phyloP scores from a whole-genome alignment of 129 eudicot species.

The Ambrosia artemisiifolia region DNA sequence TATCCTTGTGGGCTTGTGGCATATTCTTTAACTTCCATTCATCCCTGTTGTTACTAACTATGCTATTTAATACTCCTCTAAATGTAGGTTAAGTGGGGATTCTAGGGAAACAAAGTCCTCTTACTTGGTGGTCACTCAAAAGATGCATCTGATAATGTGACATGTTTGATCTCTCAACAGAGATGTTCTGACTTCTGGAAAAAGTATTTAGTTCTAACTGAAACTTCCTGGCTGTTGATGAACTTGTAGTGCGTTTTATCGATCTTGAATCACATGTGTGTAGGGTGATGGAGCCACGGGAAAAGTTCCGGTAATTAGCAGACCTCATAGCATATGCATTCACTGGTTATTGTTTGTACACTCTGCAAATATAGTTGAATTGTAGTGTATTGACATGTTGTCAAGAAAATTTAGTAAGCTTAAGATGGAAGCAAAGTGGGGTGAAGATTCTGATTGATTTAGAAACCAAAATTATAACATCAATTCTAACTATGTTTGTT shows the following conservation, averaged over 20 bases:
- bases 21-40: neutral
- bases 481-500: no score
- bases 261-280: constrained; percentile 67
- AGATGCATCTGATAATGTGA: constrained; percentile 46
- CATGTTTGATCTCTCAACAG: constrained; percentile 49
- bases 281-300: constrained; percentile 73
- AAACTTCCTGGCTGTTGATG: constrained; percentile 14
- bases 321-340: neutral
- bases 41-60: neutral
- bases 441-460: no score
- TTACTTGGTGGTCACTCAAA: constrained; percentile 74
- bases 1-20: neutral
- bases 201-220: constrained; percentile 9
- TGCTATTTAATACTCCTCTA: constrained; percentile 12
- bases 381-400: no score
- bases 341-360: constrained; percentile 2
- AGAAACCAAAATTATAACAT: no score
- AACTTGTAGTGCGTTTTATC: constrained; percentile 62
- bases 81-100: constrained; percentile 82
- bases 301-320: constrained; percentile 65
- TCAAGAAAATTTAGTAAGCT: no score
- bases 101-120: constrained; percentile 45
- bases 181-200: constrained; percentile 29
- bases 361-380: constrained; percentile 1
- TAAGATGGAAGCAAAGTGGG: no score